A percentile compares a stretch with the other conserved stretches of the same genome.
Conservation (phyloP, 192 early-diverging fungal species). For the Entophlyctis helioformis region DNA sequence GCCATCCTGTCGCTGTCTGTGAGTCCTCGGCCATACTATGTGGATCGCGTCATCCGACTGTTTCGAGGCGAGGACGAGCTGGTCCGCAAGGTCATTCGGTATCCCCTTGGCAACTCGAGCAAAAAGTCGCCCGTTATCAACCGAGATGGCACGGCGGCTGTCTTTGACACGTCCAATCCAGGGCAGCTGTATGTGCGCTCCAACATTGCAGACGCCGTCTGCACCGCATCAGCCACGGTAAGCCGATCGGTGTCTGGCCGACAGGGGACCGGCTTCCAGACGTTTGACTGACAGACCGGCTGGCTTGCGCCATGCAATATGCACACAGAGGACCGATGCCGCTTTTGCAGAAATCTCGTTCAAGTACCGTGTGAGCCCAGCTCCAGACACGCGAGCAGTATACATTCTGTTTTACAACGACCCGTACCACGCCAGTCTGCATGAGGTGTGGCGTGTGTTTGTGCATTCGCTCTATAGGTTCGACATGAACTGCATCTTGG, state of each 20-base stretch:
- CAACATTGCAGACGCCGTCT: constrained; percentile 26
- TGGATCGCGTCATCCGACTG: constrained; percentile 18
- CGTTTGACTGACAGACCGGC: too few relatives aligned
- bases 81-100: constrained; percentile 16
- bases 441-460: constrained; percentile 25
- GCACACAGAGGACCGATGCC: too few relatives aligned
- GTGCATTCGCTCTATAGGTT: constrained; percentile 29
- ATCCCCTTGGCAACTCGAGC: constrained; percentile 1
- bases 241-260: too few relatives aligned
- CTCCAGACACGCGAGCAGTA: constrained; percentile 15
- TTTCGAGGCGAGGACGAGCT: constrained; percentile 32
- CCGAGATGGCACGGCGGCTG: constrained; percentile 6
- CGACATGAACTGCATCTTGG: constrained; percentile 29
- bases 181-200: constrained; percentile 27
- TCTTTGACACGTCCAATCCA: constrained; percentile 12
- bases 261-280: too few relatives aligned
- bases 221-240: too few relatives aligned
- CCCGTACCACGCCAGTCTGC: constrained; percentile 24
- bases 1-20: constrained; percentile 17
- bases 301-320: too few relatives aligned
- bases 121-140: not conserved
- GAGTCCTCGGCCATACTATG: constrained; percentile 11
- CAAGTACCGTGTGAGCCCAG: constrained; percentile 18
- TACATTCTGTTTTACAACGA: constrained; percentile 37
- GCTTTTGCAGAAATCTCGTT: too few relatives aligned